Conservation (phyloP, 225 moss, liverwort and hornwort genomes). For the Marchantia polymorpha region DNA sequence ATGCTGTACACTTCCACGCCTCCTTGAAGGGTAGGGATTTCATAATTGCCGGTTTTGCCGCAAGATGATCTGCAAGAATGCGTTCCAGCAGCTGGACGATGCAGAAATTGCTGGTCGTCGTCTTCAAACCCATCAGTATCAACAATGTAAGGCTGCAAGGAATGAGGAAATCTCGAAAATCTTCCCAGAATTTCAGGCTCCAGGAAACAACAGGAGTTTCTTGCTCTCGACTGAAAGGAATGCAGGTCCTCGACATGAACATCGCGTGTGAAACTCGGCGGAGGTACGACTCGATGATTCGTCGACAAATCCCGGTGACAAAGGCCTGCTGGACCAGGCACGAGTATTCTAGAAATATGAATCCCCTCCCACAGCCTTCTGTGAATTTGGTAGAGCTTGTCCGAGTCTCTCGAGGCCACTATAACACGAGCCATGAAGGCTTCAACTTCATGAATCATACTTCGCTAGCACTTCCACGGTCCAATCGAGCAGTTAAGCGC, state of each 20-base stretch:
- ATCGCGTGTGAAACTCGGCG: not conserved
- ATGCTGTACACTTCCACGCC: not conserved
- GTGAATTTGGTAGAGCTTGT: not conserved
- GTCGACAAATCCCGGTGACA: not conserved
- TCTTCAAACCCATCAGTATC: not conserved
- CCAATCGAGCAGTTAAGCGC: not conserved
- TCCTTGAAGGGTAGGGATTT: not conserved
- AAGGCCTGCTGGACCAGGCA: not conserved
- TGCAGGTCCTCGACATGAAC: not conserved
- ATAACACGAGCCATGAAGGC: not conserved
- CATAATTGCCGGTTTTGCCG: not conserved
- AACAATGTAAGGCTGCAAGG: not conserved
- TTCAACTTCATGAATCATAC: too few relatives aligned
- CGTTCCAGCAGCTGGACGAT: not conserved
- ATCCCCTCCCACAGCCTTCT: constrained; percentile 1
- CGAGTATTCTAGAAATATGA: not conserved
- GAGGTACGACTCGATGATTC: not conserved
- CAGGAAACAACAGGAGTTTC: not conserved
- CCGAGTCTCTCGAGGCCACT: not conserved
- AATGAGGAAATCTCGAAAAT: not conserved
- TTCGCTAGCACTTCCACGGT: too few relatives aligned
- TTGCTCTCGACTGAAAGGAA: not conserved
- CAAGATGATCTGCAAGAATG: not conserved
- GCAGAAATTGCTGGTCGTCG: not conserved
- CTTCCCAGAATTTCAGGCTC: not conserved